Percentiles rank a stretch among this genome's conserved stretches.
Conservation (phyloP, 257 asterid species). For the Eucommia ulmoides region DNA sequence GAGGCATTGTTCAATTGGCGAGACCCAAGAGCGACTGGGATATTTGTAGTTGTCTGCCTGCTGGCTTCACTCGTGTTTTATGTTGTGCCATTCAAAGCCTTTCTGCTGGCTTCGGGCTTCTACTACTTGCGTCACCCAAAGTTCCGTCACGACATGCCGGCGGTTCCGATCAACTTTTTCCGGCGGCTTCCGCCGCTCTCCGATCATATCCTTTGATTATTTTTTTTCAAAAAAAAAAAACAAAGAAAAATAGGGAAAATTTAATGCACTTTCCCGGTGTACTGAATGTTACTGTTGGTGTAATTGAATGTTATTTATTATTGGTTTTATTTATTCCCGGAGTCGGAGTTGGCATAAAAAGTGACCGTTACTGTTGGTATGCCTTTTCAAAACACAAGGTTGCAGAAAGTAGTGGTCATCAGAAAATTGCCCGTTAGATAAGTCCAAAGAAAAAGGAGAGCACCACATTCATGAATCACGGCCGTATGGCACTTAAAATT, state of each 20-base stretch:
- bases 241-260: no score
- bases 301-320: constrained; percentile 9
- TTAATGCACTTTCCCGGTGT: constrained; percentile 42
- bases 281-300: constrained; percentile 7
- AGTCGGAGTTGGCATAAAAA: no score
- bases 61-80: constrained; percentile 61
- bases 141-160: constrained; percentile 86
- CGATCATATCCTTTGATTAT: constrained; percentile 52
- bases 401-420: no score
- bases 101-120: constrained; percentile 46
- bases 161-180: constrained; percentile 64
- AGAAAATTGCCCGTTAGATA: no score
- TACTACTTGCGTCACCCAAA: constrained; percentile 82
- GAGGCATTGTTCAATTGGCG: constrained; percentile 88
- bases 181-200: constrained; percentile 76
- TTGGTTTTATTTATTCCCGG: no score
- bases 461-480: no score
- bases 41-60: constrained; percentile 53
- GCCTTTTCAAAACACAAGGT: no score
- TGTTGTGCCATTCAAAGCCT: constrained; percentile 55
- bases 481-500: no score
- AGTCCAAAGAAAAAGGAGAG: no score
- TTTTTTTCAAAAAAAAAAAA: no score
- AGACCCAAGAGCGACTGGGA: constrained; percentile 78
- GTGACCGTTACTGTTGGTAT: no score